Evolutionary conservation across 163 green algal species (phyloP).

Genomic region (Prototheca stagnorum): DNA sequence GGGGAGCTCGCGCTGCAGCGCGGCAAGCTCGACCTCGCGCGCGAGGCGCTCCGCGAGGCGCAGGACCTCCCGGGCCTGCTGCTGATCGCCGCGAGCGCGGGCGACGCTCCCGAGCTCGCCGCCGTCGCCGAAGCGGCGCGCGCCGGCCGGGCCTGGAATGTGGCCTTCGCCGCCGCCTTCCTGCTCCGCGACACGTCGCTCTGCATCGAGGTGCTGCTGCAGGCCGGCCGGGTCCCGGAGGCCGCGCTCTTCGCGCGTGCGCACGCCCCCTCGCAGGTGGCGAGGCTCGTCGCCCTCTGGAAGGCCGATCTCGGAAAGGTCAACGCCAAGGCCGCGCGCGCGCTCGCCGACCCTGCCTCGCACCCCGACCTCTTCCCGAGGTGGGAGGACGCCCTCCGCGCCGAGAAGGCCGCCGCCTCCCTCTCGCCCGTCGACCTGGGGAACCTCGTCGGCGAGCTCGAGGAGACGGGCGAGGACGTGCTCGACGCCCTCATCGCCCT

Average conservation of each 20-base stretch:
- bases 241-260: slow-evolving; percentile 89
- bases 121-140: slow-evolving; percentile 15
- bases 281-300: slow-evolving; percentile 56
- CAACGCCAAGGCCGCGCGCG: slow-evolving; percentile 85
- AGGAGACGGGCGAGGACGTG: background rate
- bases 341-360: slow-evolving; percentile 80
- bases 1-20: slow-evolving; percentile 45
- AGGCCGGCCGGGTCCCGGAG: slow-evolving; percentile 65
- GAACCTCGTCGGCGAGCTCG: background rate
- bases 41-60: slow-evolving; percentile 52
- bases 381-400: slow-evolving; percentile 51
- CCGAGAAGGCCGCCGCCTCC: too few species aligned
- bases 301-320: slow-evolving; percentile 64
- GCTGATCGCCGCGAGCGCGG: slow-evolving; percentile 46
- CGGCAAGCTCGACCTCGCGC: slow-evolving; percentile 66
- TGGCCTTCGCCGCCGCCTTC: slow-evolving; percentile 81
- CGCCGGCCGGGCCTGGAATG: slow-evolving; percentile 72
- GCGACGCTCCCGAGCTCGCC: slow-evolving; percentile 15
- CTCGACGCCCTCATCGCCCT: background rate
- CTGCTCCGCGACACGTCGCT: slow-evolving; percentile 59
- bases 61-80: slow-evolving; percentile 74
- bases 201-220: slow-evolving; percentile 72
- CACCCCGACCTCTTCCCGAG: slow-evolving; percentile 94
- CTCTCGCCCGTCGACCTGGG: background rate
- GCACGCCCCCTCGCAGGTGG: slow-evolving; percentile 50